Base-by-base conservation (phyloP, 768 basidiomycete species). In the Xerocomus potaroensis region DNA sequence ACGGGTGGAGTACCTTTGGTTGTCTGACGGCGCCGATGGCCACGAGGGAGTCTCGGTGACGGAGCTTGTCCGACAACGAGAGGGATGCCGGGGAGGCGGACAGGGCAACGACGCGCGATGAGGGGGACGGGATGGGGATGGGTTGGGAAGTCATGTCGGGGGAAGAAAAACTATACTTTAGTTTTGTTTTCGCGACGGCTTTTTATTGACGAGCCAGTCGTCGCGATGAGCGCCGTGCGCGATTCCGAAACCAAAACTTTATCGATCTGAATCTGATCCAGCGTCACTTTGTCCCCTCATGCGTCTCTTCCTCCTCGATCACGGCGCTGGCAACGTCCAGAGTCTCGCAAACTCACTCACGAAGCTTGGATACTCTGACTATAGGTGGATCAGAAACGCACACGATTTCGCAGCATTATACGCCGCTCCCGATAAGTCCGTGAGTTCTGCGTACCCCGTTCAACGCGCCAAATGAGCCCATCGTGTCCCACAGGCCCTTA, bases 251-350 rank as follows among this genome's bases (percentile, higher is more conserved):
- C n/a, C n/a, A n/a, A n/a, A n/a, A n/a, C n/a, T n/a, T n/a, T n/a
- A n/a, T n/a, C n/a, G n/a, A n/a, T n/a, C n/a, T n/a, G n/a, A n/a
- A n/a, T n/a, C n/a, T 23, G 21, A 22, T 15, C 12, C n/a, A 21
- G n/a, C 36, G 15, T 23, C 23, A 16, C 21, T 26, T 29, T 12
- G 41, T 10, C 15, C 9, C 31, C 14, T 41, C 49, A 79, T 78
- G 78, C 68, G 65, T 49, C 81, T 96, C 54, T 98, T 83, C 68
- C 80, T 98, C 58, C 84, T 98, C 54, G 95, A 97, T 67, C 96
- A 98, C 63, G 94, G 94, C 65, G 94, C 94, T 42, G 94, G 94
- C 18, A 97, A 93, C 62, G 90, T 92, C 37, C 84, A 85, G 70
- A 91, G 88, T 60, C 81, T 98, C 32, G 94, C 94, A 23, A 98